Percentiles rank a stretch among this genome's conserved stretches.
Conservation (phyloP, 2,329 filamentous ascomycete species). For the Periconia sp. region DNA sequence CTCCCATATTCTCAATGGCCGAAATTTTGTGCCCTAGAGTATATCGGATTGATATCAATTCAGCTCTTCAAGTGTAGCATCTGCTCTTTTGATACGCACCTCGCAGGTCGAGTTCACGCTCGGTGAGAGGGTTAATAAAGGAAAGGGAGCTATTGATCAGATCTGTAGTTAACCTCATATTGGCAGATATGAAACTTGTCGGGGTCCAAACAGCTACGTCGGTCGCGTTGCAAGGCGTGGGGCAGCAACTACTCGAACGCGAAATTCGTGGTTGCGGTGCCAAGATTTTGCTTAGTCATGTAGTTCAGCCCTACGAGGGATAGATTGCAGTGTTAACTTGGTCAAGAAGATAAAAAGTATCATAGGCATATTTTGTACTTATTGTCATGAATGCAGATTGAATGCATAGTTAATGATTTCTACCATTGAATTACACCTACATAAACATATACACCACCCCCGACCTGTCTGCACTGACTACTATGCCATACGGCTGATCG, state of each 20-base stretch:
- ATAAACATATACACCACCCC: conserved; percentile 86
- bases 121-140: conserved; percentile 97
- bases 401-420: too few species aligned
- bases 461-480: conserved; percentile 83
- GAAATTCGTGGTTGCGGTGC: conserved; percentile 4
- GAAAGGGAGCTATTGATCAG: conserved; percentile 93
- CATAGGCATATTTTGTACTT: too few species aligned
- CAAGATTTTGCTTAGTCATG: conserved; percentile 10
- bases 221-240: background rate
- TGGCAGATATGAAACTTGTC: conserved; percentile 25
- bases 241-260: background rate
- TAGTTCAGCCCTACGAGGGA: background rate
- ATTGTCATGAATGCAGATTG: too few species aligned
- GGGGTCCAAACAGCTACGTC: background rate
- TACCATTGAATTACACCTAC: conserved; percentile 29
- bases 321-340: too few species aligned
- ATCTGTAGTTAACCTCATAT: conserved; percentile 93
- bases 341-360: too few species aligned
- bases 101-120: conserved; percentile 98
- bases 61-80: conserved; percentile 88
- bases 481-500: conserved; percentile 89
- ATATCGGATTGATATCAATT: conserved; percentile 73
- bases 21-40: conserved; percentile 94
- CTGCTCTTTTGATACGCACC: conserved; percentile 96
- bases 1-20: conserved; percentile 95